A percentile compares a stretch with the other conserved stretches of the same genome.
Conservation (phyloP, 2,329 filamentous ascomycete species). For the Pestalotiopsis sp. region DNA sequence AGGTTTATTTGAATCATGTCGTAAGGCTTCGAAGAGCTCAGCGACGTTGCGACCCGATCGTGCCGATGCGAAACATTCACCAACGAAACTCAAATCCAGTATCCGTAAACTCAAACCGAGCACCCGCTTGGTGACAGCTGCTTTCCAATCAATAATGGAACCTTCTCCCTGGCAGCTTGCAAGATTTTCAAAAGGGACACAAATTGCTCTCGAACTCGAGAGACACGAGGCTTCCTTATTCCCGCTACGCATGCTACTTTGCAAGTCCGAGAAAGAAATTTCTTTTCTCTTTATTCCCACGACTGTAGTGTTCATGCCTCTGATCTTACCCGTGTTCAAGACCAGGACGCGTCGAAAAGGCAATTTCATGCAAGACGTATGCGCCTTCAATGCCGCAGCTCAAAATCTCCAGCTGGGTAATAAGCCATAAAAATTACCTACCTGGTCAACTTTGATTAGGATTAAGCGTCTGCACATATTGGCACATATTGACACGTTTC, state of each 20-base stretch:
- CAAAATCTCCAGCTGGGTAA: neutral
- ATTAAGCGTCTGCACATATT: neutral
- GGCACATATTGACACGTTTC: neutral
- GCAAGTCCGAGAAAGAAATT: neutral
- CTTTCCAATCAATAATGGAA: neutral
- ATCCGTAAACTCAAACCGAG: neutral
- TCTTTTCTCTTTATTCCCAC: neutral
- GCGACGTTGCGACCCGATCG: conserved; percentile 6
- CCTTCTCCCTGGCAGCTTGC: neutral
- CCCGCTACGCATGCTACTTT: neutral
- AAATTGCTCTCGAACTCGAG: neutral
- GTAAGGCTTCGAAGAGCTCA: neutral
- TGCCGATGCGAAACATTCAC: neutral
- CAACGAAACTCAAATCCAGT: neutral
- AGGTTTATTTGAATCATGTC: neutral
- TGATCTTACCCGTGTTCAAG: neutral
- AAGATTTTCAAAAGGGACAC: neutral
- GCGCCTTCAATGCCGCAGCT: neutral
- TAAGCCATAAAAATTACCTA: neutral
- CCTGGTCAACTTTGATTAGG: neutral
- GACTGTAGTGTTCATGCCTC: neutral
- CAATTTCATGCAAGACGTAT: neutral
- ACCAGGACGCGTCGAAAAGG: neutral
- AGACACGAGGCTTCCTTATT: neutral
- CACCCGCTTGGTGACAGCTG: neutral